Base-by-base conservation (phyloP, 345 rosid species). In the Syzygium aromaticum region DNA sequence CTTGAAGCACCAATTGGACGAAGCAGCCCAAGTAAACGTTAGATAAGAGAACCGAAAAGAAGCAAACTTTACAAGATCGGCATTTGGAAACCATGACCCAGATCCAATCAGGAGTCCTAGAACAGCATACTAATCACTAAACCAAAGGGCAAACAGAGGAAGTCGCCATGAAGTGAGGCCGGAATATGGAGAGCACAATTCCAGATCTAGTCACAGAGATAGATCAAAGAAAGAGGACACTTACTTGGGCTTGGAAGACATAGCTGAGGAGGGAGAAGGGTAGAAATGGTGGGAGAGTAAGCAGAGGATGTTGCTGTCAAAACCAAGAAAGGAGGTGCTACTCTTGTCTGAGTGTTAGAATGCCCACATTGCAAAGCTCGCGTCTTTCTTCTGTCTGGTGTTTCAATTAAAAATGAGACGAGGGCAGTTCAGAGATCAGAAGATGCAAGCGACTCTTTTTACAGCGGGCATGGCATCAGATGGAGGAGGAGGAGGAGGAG, bases 221-320 rank as follows among this genome's bases (percentile, higher is more conserved):
- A 53, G 85, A 54, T 88, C 53, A 80, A 25, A 53, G 43, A 80
- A 56, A 5, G 53, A 67, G 77, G 12, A 53, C 13, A 87, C 94
- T 93, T 87, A 95, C 98, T 91, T 94, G 92, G 94, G 88, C 92
- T 94, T 94, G 78, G 95, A 64, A 88, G 95, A 88, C 98, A 95
- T 95, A 89, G 78, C 86, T 78, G 86, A 43, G 88, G 86, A 40
- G 46, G 49, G 46, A 84, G 86, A 52, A 84, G 52, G 86, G 86
- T 54, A 57, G 52, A 28, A 84, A 77, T 78, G 77, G 21, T 25
- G 86, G 52, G 27, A 30, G 5, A 61, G 89, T 10, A 25, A 40
- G 40, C 28, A 33, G 43, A 54, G 61, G 51, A 22, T 11, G 86
- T 16, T 86, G 25, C 56, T 51, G 54, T 84, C 85, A 5, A 38